These are phyloP conservation scores for Apocynum venetum DNA, from an alignment of 257 asterid species.

Conservation along the genomic window DNA sequence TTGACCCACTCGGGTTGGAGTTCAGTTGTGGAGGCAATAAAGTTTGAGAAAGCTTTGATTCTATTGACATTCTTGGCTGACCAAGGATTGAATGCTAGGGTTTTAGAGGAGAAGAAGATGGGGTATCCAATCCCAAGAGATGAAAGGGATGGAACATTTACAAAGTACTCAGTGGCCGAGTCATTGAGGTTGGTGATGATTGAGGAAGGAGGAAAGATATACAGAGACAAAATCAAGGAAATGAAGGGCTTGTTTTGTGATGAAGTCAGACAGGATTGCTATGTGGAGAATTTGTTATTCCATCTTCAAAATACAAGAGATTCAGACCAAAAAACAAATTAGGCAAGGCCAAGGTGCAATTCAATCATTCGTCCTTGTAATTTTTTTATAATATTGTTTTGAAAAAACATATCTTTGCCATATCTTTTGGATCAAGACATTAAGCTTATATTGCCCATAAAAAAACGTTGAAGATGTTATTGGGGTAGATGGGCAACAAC, in stretches of 20 bases:
- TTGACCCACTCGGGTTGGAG: conserved; percentile 39
- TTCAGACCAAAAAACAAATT: not conserved
- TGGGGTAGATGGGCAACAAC: too few relatives aligned
- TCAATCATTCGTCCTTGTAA: too few relatives aligned
- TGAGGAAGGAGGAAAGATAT: conserved; percentile 24
- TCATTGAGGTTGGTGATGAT: conserved; percentile 30
- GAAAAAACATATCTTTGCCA: too few relatives aligned
- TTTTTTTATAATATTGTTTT: too few relatives aligned
- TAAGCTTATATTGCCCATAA: not conserved
- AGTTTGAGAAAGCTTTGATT: conserved; percentile 17
- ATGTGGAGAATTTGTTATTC: conserved; percentile 19
- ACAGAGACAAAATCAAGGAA: conserved; percentile 28
- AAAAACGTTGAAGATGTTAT: too few relatives aligned
- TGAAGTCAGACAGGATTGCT: conserved; percentile 9
- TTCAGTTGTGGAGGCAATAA: conserved; percentile 34
- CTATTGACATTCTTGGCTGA: conserved; percentile 29
- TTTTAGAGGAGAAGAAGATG: conserved; percentile 25
- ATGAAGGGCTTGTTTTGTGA: conserved; percentile 19
- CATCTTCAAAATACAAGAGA: conserved; percentile 1
- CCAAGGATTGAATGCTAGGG: conserved; percentile 24
- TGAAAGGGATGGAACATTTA: conserved; percentile 27
- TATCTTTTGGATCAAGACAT: too few relatives aligned
- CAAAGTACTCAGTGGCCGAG: conserved; percentile 23
- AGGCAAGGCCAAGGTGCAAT: too few relatives aligned
- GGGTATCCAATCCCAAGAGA: conserved; percentile 26